phyloP scores from a whole-genome alignment of 192 early-diverging fungal genomes.

The Phlyctochytrium arcticum region DNA sequence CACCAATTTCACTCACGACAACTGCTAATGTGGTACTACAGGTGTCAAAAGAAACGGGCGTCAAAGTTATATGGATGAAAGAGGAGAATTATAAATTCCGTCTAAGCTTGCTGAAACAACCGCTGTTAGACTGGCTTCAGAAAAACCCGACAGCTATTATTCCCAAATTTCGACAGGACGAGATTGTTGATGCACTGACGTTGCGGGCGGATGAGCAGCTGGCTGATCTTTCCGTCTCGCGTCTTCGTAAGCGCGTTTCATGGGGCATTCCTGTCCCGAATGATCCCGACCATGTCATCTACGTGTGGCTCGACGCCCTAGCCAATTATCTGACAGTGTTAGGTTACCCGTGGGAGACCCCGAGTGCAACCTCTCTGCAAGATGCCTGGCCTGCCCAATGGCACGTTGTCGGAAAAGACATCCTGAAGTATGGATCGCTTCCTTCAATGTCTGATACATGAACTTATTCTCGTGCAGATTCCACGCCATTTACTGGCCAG shows the following conservation, averaged over 20 bases:
- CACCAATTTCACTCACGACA: not conserved
- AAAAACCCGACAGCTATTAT: slow-evolving; percentile 64
- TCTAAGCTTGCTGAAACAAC: slow-evolving; percentile 58
- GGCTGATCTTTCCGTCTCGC: slow-evolving; percentile 80
- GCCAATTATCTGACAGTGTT: slow-evolving; percentile 85
- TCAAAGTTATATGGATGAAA: slow-evolving; percentile 79
- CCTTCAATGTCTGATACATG: not conserved
- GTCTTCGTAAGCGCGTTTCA: slow-evolving; percentile 65
- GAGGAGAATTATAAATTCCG: slow-evolving; percentile 96
- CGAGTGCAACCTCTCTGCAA: slow-evolving; percentile 27
- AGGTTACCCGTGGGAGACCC: slow-evolving; percentile 71
- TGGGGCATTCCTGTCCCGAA: slow-evolving; percentile 94
- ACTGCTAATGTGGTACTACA: slow-evolving; percentile 11
- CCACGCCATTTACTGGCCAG: slow-evolving; percentile 97
- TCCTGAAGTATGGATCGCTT: slow-evolving; percentile 55
- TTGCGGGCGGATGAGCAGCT: slow-evolving; percentile 30
- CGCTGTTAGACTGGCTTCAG: slow-evolving; percentile 67
- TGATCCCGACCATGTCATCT: slow-evolving; percentile 84
- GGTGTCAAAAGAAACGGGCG: slow-evolving; percentile 79
- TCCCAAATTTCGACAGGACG: slow-evolving; percentile 48
- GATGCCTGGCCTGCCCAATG: slow-evolving; percentile 61
- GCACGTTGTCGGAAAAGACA: slow-evolving; percentile 95
- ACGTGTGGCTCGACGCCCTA: slow-evolving; percentile 97
- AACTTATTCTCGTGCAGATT: slow-evolving; percentile 52
- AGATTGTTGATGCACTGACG: slow-evolving; percentile 8